Evolutionary conservation across 2,329 filamentous ascomycete species (phyloP).

Genomic region (Hypocreales sp.): DNA sequence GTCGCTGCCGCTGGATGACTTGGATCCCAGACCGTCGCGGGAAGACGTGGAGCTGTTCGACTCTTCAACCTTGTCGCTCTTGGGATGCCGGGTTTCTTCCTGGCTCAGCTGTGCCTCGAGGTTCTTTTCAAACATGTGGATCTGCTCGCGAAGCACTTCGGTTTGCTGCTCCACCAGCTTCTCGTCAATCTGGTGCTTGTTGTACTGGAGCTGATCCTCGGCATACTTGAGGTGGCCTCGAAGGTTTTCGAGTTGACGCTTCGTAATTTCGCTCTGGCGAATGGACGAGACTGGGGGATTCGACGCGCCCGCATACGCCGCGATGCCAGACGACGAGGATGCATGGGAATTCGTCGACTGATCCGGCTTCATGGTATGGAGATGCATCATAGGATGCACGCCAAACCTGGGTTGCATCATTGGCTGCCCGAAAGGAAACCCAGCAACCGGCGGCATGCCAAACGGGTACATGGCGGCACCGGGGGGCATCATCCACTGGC

Average conservation of each 20-base stretch:
- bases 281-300: constrained; percentile 40
- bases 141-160: constrained; percentile 24
- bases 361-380: constrained; percentile 5
- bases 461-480: constrained; percentile 10
- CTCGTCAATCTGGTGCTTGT: constrained; percentile 47
- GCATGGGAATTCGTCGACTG: constrained; percentile 6
- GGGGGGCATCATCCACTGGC: constrained; percentile 25
- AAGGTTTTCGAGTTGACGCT: constrained; percentile 37
- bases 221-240: constrained; percentile 36
- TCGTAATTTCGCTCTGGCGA: constrained; percentile 43
- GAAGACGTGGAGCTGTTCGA: constrained; percentile 6
- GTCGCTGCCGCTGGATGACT: constrained; percentile 6
- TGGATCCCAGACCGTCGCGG: constrained; percentile 3
- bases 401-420: constrained; percentile 7
- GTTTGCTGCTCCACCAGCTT: constrained; percentile 29
- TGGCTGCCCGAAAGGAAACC: constrained; percentile 11
- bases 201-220: constrained; percentile 44
- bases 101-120: constrained; percentile 26
- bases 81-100: constrained; percentile 28
- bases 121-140: constrained; percentile 33
- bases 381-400: constrained; percentile 9
- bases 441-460: constrained; percentile 12
- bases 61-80: constrained; percentile 12
- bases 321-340: constrained; percentile 5
- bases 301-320: constrained; percentile 6